Percentiles rank a stretch among this genome's conserved stretches.
These are phyloP conservation scores for Leccinum fibrillosum DNA, from an alignment of 768 basidiomycete species.

Conservation along the genomic window DNA sequence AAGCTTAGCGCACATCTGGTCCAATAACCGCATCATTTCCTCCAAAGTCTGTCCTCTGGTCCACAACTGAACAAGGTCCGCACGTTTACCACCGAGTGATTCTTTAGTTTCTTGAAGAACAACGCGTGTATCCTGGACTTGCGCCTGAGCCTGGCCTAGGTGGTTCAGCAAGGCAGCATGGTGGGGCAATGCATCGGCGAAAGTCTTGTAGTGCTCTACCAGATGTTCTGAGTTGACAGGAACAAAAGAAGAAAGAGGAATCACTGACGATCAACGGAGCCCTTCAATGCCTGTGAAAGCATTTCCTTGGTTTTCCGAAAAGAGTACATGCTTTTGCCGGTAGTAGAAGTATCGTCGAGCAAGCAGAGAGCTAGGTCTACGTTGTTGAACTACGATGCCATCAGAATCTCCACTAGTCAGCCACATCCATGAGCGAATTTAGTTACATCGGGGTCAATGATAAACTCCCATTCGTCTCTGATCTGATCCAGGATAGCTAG, in stretches of 20 bases:
- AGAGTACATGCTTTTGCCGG: slow-evolving; percentile 71
- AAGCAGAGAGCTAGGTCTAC: slow-evolving; percentile 91
- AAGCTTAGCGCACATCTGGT: slow-evolving; percentile 73
- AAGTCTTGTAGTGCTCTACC: slow-evolving; percentile 89
- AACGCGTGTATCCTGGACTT: slow-evolving; percentile 68
- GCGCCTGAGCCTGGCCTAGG: slow-evolving; percentile 67
- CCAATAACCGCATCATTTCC: slow-evolving; percentile 93
- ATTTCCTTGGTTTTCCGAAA: slow-evolving; percentile 74
- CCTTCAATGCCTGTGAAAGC: slow-evolving; percentile 77
- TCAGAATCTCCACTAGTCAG: slow-evolving; percentile 4
- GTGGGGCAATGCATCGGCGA: slow-evolving; percentile 90
- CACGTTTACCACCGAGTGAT: slow-evolving; percentile 72
- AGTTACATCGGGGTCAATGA: slow-evolving; percentile 75
- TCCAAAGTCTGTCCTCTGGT: slow-evolving; percentile 85
- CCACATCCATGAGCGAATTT: not conserved
- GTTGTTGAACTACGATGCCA: slow-evolving; percentile 72
- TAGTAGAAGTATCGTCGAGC: slow-evolving; percentile 66
- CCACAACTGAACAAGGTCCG: slow-evolving; percentile 90
- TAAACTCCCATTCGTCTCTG: slow-evolving; percentile 86
- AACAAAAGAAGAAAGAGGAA: not conserved
- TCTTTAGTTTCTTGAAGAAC: slow-evolving; percentile 79
- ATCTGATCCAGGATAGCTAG: slow-evolving; percentile 83
- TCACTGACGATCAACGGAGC: slow-evolving; percentile 81
- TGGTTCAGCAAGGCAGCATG: slow-evolving; percentile 77
- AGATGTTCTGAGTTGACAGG: slow-evolving; percentile 7